phyloP scores from a whole-genome alignment of 129 eudicot species.

The Flaveria bidentis region DNA sequence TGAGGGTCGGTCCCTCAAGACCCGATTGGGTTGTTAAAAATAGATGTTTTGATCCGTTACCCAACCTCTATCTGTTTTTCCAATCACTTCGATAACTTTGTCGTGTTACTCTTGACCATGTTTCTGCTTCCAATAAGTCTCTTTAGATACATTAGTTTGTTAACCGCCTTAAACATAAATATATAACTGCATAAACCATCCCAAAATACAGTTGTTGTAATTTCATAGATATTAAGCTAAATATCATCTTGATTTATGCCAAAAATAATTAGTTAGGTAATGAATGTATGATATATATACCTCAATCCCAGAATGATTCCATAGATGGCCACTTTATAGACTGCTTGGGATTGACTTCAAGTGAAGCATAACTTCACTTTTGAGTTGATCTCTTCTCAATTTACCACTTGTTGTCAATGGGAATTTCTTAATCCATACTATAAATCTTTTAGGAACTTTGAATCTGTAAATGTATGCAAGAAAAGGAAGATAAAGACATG shows the following conservation, averaged over 20 bases:
- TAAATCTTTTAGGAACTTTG: constrained; percentile 67
- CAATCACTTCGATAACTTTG: not conserved
- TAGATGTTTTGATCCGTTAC: not conserved
- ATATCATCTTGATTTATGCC: not conserved
- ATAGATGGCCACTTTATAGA: constrained; percentile 38
- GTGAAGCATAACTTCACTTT: constrained; percentile 48
- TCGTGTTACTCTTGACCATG: not conserved
- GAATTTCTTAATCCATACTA: constrained; percentile 60
- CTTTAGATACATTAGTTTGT: not conserved
- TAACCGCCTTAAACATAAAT: not conserved
- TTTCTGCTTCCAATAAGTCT: not conserved
- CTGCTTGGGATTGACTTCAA: constrained; percentile 42
- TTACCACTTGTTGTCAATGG: constrained; percentile 80
- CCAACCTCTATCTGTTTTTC: not conserved
- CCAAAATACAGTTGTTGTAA: not conserved
- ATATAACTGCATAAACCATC: constrained; percentile 2
- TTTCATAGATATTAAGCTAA: not conserved
- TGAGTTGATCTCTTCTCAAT: constrained; percentile 72
- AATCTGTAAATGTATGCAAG: constrained; percentile 54
- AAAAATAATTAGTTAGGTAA: not conserved
- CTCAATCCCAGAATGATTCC: not conserved
- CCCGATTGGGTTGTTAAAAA: not conserved
- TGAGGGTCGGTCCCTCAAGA: not conserved
- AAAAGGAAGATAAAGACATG: constrained; percentile 1
- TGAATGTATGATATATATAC: not conserved